Conservation (phyloP, 2,329 filamentous ascomycete genomes). For the Sarocladium kiliense region DNA sequence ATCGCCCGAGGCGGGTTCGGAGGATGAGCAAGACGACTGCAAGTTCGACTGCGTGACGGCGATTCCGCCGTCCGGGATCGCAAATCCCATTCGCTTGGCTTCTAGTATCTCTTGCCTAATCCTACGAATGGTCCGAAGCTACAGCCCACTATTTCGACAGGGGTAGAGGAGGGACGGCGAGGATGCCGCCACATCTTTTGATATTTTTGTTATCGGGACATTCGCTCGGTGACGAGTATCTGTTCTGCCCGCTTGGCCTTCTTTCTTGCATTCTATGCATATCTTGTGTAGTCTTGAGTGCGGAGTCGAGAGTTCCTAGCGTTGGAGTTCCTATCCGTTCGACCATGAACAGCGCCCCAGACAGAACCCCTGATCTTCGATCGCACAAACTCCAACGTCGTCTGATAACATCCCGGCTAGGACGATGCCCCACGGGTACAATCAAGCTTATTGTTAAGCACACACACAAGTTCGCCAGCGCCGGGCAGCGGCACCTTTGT, state of each 20-base stretch:
- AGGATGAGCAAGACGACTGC: too few species aligned
- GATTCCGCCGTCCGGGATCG: too few species aligned
- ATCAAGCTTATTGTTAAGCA: not conserved
- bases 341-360: not conserved
- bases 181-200: conserved; percentile 1
- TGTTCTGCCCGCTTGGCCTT: not conserved
- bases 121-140: conserved; percentile 2
- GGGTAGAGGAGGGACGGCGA: not conserved
- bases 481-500: not conserved
- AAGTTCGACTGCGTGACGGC: too few species aligned
- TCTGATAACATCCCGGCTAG: not conserved
- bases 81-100: conserved; percentile 3
- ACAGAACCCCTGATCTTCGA: not conserved
- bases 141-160: not conserved
- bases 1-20: too few species aligned
- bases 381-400: not conserved
- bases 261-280: not conserved
- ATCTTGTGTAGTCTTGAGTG: not conserved
- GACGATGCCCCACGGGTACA: not conserved
- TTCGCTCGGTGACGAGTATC: not conserved
- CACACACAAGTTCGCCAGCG: not conserved
- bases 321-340: not conserved
- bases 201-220: not conserved
- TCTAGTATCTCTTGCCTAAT: conserved; percentile 8
- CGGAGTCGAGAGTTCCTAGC: not conserved